A percentile compares a stretch with the other conserved stretches of the same genome.
Conservation (phyloP, 2,329 filamentous ascomycete genomes). For the Didymella glomerata region DNA sequence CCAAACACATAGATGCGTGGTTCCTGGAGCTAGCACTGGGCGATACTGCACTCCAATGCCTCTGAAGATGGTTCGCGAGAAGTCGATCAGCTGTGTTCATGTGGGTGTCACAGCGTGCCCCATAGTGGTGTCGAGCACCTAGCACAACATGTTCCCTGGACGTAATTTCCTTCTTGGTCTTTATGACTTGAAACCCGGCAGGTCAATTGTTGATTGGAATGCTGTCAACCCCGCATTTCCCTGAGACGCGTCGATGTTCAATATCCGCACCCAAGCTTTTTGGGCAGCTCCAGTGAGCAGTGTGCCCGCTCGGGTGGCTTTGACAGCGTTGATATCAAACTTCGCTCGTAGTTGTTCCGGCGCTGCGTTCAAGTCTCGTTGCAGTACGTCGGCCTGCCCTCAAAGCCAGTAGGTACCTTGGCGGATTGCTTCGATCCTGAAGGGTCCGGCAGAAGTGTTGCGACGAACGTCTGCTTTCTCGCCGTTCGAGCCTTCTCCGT, state of each 20-base stretch:
- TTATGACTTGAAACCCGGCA: conserved; percentile 27
- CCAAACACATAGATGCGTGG: conserved; percentile 27
- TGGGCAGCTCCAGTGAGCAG: conserved; percentile 36
- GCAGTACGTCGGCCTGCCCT: neutral
- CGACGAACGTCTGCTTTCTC: neutral
- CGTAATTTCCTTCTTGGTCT: conserved; percentile 23
- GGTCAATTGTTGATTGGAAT: conserved; percentile 33
- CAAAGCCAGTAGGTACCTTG: neutral
- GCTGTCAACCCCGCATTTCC: conserved; percentile 49
- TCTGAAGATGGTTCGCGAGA: conserved; percentile 19
- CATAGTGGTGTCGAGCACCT: conserved; percentile 29
- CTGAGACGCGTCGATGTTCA: conserved; percentile 39
- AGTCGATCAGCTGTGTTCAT: conserved; percentile 19
- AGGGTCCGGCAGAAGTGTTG: neutral
- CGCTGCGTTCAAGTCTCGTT: neutral
- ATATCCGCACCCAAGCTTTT: conserved; percentile 34
- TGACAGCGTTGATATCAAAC: neutral
- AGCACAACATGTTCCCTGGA: conserved; percentile 34
- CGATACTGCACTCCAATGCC: conserved; percentile 24
- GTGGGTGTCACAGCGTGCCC: conserved; percentile 29
- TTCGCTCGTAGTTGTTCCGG: conserved; percentile 1
- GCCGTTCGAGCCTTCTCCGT: neutral
- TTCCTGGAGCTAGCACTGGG: conserved; percentile 41
- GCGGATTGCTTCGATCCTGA: neutral
- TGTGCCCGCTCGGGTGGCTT: conserved; percentile 32